Evolutionary conservation across 352 stramenopile genomes (phyloP).

Genomic region (Pythium dissimile): DNA sequence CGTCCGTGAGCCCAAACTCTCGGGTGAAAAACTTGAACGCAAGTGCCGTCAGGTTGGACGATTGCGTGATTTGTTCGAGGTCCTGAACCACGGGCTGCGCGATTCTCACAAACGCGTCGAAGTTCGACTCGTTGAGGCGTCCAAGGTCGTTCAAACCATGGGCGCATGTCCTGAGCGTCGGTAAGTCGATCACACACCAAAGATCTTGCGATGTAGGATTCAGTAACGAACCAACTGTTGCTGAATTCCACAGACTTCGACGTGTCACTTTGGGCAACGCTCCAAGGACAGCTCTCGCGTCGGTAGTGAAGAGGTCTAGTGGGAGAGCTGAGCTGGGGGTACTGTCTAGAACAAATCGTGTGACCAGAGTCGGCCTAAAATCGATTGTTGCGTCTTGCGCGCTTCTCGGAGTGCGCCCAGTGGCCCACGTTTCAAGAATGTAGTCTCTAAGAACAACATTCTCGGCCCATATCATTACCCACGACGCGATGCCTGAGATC

Average conservation of each 20-base stretch:
- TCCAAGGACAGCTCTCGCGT: neutral
- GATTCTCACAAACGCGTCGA: conserved; percentile 27
- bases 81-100: conserved; percentile 29
- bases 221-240: conserved; percentile 33
- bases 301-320: conserved; percentile 1
- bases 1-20: conserved; percentile 28
- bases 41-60: conserved; percentile 35
- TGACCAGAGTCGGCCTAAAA: neutral
- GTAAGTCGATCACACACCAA: conserved; percentile 42
- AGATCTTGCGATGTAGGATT: conserved; percentile 38
- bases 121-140: conserved; percentile 15
- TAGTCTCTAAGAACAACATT: conserved; percentile 43
- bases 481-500: conserved; percentile 38
- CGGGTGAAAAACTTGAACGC: conserved; percentile 35
- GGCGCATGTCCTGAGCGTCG: conserved; percentile 16
- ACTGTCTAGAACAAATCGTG: neutral
- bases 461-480: conserved; percentile 47
- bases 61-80: conserved; percentile 21
- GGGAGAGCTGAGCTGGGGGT: neutral
- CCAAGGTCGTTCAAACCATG: conserved; percentile 45
- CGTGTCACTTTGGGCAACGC: conserved; percentile 22
- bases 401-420: conserved; percentile 39
- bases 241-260: conserved; percentile 43
- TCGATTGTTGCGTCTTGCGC: conserved; percentile 3
- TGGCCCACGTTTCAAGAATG: conserved; percentile 45